phyloP scores from a whole-genome alignment of 169 alveolate genomes.

The Eimeria acervulina region DNA sequence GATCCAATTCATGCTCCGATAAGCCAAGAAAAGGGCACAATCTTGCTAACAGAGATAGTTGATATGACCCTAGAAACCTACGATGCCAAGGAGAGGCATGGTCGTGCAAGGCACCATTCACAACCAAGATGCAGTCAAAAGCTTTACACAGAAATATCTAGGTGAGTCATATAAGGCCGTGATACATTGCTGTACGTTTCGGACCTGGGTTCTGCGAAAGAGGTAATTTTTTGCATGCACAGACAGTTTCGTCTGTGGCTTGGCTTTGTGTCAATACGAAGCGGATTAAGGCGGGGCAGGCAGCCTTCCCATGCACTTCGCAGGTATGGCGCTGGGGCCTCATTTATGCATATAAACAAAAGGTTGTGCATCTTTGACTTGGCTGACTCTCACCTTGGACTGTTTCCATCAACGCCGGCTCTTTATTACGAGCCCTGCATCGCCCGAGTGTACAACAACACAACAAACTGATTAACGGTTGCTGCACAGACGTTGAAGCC shows the following conservation, averaged over 20 bases:
- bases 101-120: neutral
- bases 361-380: neutral
- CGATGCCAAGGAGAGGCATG: neutral
- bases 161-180: no score
- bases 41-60: neutral
- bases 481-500: neutral
- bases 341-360: neutral
- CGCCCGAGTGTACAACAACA: neutral
- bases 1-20: neutral
- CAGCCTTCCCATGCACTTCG: neutral
- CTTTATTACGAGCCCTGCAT: neutral
- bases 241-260: neutral
- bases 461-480: neutral
- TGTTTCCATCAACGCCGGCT: neutral
- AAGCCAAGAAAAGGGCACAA: neutral
- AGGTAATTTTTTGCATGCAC: neutral
- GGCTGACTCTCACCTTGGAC: neutral
- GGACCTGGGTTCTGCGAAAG: neutral
- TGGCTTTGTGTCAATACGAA: neutral
- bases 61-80: neutral
- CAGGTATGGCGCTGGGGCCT: neutral
- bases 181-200: neutral
- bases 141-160: neutral
- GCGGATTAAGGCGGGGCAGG: neutral
- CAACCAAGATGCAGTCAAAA: neutral